Evolutionary conservation across 805 yeast species (phyloP).

Genomic region (Starmerella apicola): DNA sequence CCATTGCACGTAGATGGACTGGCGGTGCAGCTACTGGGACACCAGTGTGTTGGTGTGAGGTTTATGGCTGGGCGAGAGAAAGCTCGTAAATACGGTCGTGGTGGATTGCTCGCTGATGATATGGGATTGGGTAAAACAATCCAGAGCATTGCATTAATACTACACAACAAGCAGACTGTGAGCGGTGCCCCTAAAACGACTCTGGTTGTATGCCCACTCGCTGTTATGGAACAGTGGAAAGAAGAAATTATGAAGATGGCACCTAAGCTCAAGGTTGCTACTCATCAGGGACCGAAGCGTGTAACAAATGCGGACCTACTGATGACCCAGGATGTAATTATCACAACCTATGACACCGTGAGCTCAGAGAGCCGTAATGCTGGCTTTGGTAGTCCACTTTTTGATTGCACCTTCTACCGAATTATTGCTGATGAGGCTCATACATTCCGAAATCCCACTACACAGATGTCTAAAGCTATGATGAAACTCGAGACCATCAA

Average conservation of each 20-base stretch:
- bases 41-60: conserved; percentile 35
- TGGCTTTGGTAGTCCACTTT: conserved; percentile 11
- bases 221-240: conserved; percentile 34
- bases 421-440: conserved; percentile 59
- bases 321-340: conserved; percentile 26
- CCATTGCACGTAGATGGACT: conserved; percentile 28
- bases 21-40: conserved; percentile 32
- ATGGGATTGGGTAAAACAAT: conserved; percentile 87
- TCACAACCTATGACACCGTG: conserved; percentile 28
- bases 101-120: conserved; percentile 70
- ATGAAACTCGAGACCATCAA: conserved; percentile 28
- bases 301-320: conserved; percentile 15
- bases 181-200: conserved; percentile 22
- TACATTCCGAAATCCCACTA: conserved; percentile 39
- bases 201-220: conserved; percentile 34
- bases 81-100: conserved; percentile 26
- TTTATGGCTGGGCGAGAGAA: conserved; percentile 34
- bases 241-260: conserved; percentile 31
- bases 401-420: conserved; percentile 35
- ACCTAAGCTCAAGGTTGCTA: conserved; percentile 23
- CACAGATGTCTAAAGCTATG: conserved; percentile 38
- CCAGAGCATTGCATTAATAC: conserved; percentile 57
- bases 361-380: conserved; percentile 21
- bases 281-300: conserved; percentile 28
- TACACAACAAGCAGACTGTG: conserved; percentile 27